Evolutionary conservation across 1,139 yeast genomes (phyloP).

Genomic region (Saccharomyces pastorianus): DNA sequence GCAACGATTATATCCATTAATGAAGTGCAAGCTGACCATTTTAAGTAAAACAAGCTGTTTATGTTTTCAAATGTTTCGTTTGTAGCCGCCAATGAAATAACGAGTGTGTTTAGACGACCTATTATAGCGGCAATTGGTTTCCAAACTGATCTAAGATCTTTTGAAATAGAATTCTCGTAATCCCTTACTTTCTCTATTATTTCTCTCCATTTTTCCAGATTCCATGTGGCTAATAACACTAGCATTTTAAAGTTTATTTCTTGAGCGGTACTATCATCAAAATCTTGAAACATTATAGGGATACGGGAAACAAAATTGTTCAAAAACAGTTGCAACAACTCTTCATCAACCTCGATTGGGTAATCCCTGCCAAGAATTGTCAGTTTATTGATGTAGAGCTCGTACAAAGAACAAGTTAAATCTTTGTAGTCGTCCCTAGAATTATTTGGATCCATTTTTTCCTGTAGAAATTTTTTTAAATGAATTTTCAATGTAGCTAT

Average conservation of each 20-base stretch:
- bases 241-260: constrained; percentile 24
- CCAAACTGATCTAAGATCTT: constrained; percentile 9
- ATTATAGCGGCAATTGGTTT: constrained; percentile 11
- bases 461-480: constrained; percentile 20
- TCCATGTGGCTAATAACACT: constrained; percentile 24
- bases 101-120: constrained; percentile 10
- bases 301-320: constrained; percentile 14
- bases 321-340: constrained; percentile 15
- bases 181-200: constrained; percentile 4
- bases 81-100: constrained; percentile 8
- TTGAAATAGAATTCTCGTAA: constrained; percentile 1
- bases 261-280: constrained; percentile 10
- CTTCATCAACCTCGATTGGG: constrained; percentile 20
- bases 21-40: constrained; percentile 19
- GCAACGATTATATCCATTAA: constrained; percentile 29
- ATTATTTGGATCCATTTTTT: constrained; percentile 5
- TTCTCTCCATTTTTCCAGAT: constrained; percentile 25
- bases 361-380: constrained; percentile 24
- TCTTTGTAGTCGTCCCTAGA: constrained; percentile 10
- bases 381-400: constrained; percentile 25
- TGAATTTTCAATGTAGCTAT: constrained; percentile 18
- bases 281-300: constrained; percentile 9
- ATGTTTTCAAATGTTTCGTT: background rate
- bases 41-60: constrained; percentile 9
- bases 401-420: constrained; percentile 12